A percentile compares a stretch with the other conserved stretches of the same genome.
Evolutionary conservation across 345 rosid genomes (phyloP).

Genomic region (Ailanthus altissimus): DNA sequence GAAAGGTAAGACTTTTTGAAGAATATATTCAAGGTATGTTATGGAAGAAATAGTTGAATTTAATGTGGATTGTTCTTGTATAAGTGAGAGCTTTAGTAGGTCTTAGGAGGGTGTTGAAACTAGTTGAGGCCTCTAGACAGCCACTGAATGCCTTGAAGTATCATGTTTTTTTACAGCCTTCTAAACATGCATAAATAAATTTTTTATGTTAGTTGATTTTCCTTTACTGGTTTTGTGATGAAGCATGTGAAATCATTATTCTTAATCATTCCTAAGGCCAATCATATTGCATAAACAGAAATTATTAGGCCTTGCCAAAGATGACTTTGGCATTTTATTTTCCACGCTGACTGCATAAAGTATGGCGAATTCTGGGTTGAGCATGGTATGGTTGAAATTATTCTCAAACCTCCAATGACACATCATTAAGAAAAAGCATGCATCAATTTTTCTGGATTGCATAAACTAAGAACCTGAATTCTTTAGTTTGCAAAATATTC

Average conservation of each 20-base stretch:
- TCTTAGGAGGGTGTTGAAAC: background rate
- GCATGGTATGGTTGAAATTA: background rate
- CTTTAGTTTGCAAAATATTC: background rate
- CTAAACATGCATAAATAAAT: background rate
- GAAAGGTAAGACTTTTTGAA: background rate
- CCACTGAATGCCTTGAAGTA: background rate
- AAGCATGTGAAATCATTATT: background rate
- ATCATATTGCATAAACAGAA: background rate
- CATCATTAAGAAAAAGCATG: background rate
- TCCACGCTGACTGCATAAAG: background rate
- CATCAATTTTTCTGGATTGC: background rate
- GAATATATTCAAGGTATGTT: conserved; percentile 15
- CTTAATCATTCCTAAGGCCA: background rate
- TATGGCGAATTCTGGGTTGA: background rate
- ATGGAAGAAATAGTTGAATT: background rate
- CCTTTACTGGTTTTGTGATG: background rate
- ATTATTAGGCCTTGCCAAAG: background rate
- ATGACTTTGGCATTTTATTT: background rate
- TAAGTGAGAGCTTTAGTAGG: background rate
- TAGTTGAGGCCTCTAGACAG: background rate
- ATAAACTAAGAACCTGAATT: background rate
- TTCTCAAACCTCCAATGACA: background rate
- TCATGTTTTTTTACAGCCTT: background rate
- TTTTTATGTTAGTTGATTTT: background rate
- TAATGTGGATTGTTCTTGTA: background rate